Conservation (phyloP, 192 early-diverging fungal species). For the Geranomyces michiganensis region DNA sequence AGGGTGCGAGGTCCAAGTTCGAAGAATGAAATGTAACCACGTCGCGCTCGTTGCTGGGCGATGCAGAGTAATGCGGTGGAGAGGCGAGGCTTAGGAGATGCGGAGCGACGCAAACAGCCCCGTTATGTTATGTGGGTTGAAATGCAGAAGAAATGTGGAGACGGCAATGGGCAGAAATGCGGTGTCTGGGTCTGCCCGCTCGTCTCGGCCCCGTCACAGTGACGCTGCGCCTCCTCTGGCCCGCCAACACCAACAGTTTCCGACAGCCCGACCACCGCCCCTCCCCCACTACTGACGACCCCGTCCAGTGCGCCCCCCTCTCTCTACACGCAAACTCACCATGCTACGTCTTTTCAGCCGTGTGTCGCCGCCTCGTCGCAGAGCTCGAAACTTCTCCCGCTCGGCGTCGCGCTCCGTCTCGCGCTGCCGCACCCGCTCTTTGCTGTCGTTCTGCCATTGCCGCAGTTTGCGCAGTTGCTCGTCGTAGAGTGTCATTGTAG, state of each 20-base stretch:
- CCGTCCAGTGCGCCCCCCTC: not conserved
- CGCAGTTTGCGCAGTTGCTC: constrained; percentile 25
- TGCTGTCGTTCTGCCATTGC: constrained; percentile 32
- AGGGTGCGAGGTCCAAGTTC: too few species aligned
- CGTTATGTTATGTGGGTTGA: too few species aligned
- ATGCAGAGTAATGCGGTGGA: too few species aligned
- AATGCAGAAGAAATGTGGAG: too few species aligned
- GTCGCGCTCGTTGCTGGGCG: too few species aligned
- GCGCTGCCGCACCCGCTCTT: constrained; percentile 16
- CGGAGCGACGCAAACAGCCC: too few species aligned
- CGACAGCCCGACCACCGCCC: not conserved
- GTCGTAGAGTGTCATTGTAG: not conserved
- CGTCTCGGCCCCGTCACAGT: too few species aligned
- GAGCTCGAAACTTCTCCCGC: constrained; percentile 12
- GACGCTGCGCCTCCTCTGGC: too few species aligned
- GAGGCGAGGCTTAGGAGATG: too few species aligned
- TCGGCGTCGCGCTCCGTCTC: constrained; percentile 25
- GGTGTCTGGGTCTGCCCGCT: too few species aligned
- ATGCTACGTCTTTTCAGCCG: not conserved
- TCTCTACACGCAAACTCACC: not conserved
- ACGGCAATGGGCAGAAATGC: too few species aligned
- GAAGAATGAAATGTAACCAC: too few species aligned
- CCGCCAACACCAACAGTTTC: not conserved
- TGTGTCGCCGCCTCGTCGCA: constrained; percentile 1
- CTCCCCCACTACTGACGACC: not conserved